Evolutionary conservation across 2,329 filamentous ascomycete genomes (phyloP).

Genomic region (Ophiocordyceps camponoti-floridani): DNA sequence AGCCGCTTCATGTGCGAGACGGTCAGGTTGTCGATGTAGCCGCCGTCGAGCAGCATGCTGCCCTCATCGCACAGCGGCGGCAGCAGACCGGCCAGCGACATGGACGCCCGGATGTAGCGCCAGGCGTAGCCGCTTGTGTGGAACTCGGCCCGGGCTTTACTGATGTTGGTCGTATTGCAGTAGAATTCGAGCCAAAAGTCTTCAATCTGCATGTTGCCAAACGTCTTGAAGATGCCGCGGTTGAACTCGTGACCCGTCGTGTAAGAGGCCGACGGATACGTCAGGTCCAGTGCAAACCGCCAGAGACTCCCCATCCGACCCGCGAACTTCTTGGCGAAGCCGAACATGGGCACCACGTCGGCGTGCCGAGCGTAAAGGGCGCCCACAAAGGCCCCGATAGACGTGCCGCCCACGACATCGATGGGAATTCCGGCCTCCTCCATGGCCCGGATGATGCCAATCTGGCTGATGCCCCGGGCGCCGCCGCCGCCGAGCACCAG

Average conservation of each 20-base stretch:
- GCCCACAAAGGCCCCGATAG: slow-evolving; percentile 89
- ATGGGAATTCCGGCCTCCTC: slow-evolving; percentile 95
- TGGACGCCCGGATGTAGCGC: slow-evolving; percentile 90
- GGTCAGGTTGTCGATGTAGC: slow-evolving; percentile 92
- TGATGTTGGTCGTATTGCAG: slow-evolving; percentile 98
- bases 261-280: slow-evolving; percentile 91
- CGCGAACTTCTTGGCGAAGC: slow-evolving; percentile 89
- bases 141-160: slow-evolving; percentile 77
- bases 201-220: slow-evolving; percentile 92
- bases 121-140: slow-evolving; percentile 95
- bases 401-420: slow-evolving; percentile 87
- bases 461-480: slow-evolving; percentile 77
- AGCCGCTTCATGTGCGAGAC: slow-evolving; percentile 94
- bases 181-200: slow-evolving; percentile 99
- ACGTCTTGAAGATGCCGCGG: slow-evolving; percentile 94
- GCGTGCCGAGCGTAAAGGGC: slow-evolving; percentile 91
- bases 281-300: slow-evolving; percentile 92
- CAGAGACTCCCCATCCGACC: slow-evolving; percentile 98
- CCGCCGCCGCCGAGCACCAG: slow-evolving; percentile 88
- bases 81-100: slow-evolving; percentile 84
- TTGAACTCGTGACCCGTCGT: slow-evolving; percentile 99
- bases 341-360: slow-evolving; percentile 93
- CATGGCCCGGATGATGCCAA: slow-evolving; percentile 84
- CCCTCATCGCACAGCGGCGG: slow-evolving; percentile 94
- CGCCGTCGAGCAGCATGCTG: slow-evolving; percentile 88